Percentiles rank a stretch among this genome's conserved stretches.
Conservation (phyloP, 805 yeast genomes). For the Cyberlindnera lachancei region DNA sequence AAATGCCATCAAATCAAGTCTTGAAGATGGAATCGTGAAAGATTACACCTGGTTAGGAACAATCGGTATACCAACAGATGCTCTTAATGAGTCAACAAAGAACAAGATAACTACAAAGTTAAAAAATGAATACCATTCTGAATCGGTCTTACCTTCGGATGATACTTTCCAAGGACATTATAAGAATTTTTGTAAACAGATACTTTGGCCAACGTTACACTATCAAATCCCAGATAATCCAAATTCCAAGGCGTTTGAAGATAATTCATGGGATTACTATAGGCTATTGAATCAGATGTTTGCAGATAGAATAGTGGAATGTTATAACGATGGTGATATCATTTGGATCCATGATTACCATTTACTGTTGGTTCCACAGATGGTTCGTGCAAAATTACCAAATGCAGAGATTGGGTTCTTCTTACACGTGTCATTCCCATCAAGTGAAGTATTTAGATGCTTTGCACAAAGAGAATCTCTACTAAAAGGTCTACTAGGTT, state of each 20-base stretch:
- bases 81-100: constrained; percentile 51
- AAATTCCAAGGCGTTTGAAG: constrained; percentile 89
- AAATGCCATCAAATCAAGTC: constrained; percentile 70
- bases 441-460: constrained; percentile 91
- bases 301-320: constrained; percentile 66
- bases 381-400: constrained; percentile 73
- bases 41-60: constrained; percentile 80
- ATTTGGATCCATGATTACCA: constrained; percentile 96
- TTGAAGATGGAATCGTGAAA: constrained; percentile 25
- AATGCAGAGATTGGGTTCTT: constrained; percentile 86
- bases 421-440: constrained; percentile 90
- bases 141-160: constrained; percentile 70
- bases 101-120: constrained; percentile 44
- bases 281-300: constrained; percentile 64
- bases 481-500: constrained; percentile 79
- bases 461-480: constrained; percentile 78
- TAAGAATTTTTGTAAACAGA: constrained; percentile 85
- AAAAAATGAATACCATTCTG: constrained; percentile 42
- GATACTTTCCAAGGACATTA: constrained; percentile 84
- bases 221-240: constrained; percentile 96
- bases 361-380: constrained; percentile 73
- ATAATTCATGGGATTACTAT: constrained; percentile 88
- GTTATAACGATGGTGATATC: constrained; percentile 66
- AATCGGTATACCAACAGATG: constrained; percentile 84
- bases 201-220: constrained; percentile 91